Evolutionary conservation across 169 alveolate genomes (phyloP).

Genomic region (Besnoitia besnoiti): DNA sequence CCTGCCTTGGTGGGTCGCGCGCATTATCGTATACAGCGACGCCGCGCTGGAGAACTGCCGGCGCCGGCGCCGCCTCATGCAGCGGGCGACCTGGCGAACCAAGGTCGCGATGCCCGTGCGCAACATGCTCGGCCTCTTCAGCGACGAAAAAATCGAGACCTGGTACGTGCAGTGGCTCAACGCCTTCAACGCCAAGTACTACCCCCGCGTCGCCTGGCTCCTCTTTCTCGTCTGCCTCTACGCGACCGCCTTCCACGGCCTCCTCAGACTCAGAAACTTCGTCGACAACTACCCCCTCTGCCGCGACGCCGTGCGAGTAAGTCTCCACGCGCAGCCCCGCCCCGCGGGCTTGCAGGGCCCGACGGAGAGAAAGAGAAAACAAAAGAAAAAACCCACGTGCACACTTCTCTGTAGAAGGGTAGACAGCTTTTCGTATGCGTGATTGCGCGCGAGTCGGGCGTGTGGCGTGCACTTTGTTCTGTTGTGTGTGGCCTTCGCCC

Average conservation of each 20-base stretch:
- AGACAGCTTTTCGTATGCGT: not conserved
- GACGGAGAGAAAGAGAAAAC: too few species aligned
- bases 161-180: conserved; percentile 78
- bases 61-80: conserved; percentile 71
- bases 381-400: too few species aligned
- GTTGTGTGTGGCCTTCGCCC: not conserved
- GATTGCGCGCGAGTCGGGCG: not conserved
- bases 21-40: conserved; percentile 45
- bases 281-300: conserved; percentile 29
- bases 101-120: conserved; percentile 74
- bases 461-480: not conserved
- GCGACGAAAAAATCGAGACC: conserved; percentile 69
- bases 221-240: conserved; percentile 67
- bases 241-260: conserved; percentile 70
- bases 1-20: conserved; percentile 57
- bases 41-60: conserved; percentile 70
- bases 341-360: too few species aligned
- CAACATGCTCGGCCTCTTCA: conserved; percentile 73
- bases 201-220: conserved; percentile 63
- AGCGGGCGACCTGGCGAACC: conserved; percentile 74
- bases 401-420: too few species aligned
- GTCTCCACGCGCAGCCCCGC: too few species aligned
- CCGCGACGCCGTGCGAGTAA: conserved; percentile 3
- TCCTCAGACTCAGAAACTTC: conserved; percentile 61
- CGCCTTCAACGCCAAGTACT: conserved; percentile 73